Evolutionary conservation across 371 early-diverging fungal genomes (phyloP).

Genomic region (Lichtheimia corymbifera): DNA sequence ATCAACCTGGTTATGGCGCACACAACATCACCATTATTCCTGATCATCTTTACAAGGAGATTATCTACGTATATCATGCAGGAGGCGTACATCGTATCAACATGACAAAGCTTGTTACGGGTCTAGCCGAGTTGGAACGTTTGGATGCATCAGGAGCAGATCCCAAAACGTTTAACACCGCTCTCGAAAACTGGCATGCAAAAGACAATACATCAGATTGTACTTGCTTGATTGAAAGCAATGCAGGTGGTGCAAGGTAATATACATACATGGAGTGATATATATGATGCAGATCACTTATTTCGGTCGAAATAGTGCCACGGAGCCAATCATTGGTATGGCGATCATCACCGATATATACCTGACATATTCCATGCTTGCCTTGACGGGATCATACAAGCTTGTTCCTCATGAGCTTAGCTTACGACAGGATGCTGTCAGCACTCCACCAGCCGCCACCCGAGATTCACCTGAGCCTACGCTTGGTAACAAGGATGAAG

Average conservation of each 20-base stretch:
- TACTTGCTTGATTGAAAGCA: slow-evolving; percentile 8
- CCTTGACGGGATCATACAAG: slow-evolving; percentile 25
- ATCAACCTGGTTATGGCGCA: neutral
- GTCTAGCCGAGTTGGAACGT: slow-evolving; percentile 19
- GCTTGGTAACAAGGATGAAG: neutral
- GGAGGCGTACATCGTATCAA: slow-evolving; percentile 35
- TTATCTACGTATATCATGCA: slow-evolving; percentile 38
- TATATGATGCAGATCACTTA: neutral
- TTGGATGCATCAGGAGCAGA: slow-evolving; percentile 1
- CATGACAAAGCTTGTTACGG: slow-evolving; percentile 29
- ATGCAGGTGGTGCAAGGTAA: slow-evolving; percentile 2
- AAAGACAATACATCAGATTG: slow-evolving; percentile 22
- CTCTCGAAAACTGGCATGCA: slow-evolving; percentile 17
- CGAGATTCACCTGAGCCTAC: neutral
- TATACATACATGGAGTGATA: neutral
- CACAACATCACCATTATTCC: slow-evolving; percentile 24
- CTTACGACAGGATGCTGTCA: slow-evolving; percentile 17
- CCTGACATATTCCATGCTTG: slow-evolving; percentile 40
- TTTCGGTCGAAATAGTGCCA: neutral
- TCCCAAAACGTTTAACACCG: neutral
- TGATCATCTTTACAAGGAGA: slow-evolving; percentile 37
- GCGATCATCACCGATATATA: slow-evolving; percentile 36
- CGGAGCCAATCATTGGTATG: slow-evolving; percentile 36
- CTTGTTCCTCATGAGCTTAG: slow-evolving; percentile 27
- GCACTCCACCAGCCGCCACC: neutral